These are phyloP conservation scores for Exobasidium cylindrosporum DNA, from an alignment of 1,284 basidiomycete species.

Conservation along the genomic window DNA sequence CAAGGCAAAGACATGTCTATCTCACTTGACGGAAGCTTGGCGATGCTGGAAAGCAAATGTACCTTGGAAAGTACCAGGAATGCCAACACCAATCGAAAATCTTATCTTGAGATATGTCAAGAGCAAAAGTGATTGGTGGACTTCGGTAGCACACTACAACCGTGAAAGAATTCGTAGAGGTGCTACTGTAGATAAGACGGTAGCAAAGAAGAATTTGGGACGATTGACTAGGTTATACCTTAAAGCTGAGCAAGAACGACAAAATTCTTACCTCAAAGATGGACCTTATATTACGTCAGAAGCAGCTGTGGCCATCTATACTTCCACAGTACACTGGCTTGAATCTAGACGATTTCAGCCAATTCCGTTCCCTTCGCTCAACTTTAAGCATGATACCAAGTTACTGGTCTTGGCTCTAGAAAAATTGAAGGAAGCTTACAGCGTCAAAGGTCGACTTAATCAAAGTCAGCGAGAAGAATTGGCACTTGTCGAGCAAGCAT, in stretches of 20 bases:
- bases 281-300: conserved; percentile 54
- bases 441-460: conserved; percentile 54
- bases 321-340: conserved; percentile 54
- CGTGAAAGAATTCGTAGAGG: conserved; percentile 91
- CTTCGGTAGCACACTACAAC: conserved; percentile 85
- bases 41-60: conserved; percentile 96
- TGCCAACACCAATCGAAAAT: conserved; percentile 98
- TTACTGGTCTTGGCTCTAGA: conserved; percentile 52
- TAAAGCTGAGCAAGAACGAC: conserved; percentile 54
- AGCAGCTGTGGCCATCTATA: conserved; percentile 54
- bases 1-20: conserved; percentile 97
- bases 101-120: conserved; percentile 99
- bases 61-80: conserved; percentile 93
- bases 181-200: conserved; percentile 98
- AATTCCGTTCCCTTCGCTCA: conserved; percentile 54
- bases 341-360: conserved; percentile 53
- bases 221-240: conserved; percentile 70
- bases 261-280: conserved; percentile 53
- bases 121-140: conserved; percentile 99
- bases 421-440: conserved; percentile 54
- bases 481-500: conserved; percentile 54
- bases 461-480: conserved; percentile 55
- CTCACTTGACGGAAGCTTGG: conserved; percentile 97
- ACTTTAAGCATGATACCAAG: conserved; percentile 55
- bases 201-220: conserved; percentile 91